Evolutionary conservation across 2,329 filamentous ascomycete genomes (phyloP), one percentile per base, ranked within the genome.

Genomic region (Lachnellula cervina): DNA sequence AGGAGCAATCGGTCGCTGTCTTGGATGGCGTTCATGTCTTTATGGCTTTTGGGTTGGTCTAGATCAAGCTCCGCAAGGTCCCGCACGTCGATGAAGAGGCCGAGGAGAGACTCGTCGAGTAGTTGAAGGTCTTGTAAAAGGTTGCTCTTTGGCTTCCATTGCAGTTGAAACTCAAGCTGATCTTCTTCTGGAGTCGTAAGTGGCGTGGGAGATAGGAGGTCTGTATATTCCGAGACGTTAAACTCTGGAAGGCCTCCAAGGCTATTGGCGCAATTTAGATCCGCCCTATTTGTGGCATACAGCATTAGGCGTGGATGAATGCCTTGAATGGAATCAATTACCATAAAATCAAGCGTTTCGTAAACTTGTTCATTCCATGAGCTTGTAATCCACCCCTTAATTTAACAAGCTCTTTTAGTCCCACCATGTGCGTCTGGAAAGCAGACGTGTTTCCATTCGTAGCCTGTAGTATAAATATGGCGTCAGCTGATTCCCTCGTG

Each of bases 251-350:
- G 34, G 21, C 9, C 52, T 35, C 56, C 54, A 13, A 61, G 34
- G 28, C 54, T 52, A 38, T 57, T 61, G 8, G 59, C 56, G 37
- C 54, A 61, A 11, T 56, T 59, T 3, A 59, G 37, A 47, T 61
- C 59, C 14, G 59, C 49, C 57, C 59, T 61, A 16, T n/a, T 3
- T 28, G 35, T 9, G 13, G 28, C 28, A 3, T n/a, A 37, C 28
- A 50, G 52, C 32, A n/a, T 38, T 38, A 38, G 35, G 3, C 4
- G 35, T 38, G 35, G n/a, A 13, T 38, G 13, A 13, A 6, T 6
- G 16, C 34, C 13, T n/a, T 38, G 35, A 38, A 38, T n/a, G n/a
- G 13, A 14, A 38, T 13, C 11, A 38, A 13, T 38, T 56, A 59
- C 59, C 59, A 59, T 16, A 59, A 34, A 37, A 61, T 8, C 17